These are phyloP conservation scores for Dryas alaskensis DNA, from an alignment of 306 rosid genomes.

Conservation along the genomic window DNA sequence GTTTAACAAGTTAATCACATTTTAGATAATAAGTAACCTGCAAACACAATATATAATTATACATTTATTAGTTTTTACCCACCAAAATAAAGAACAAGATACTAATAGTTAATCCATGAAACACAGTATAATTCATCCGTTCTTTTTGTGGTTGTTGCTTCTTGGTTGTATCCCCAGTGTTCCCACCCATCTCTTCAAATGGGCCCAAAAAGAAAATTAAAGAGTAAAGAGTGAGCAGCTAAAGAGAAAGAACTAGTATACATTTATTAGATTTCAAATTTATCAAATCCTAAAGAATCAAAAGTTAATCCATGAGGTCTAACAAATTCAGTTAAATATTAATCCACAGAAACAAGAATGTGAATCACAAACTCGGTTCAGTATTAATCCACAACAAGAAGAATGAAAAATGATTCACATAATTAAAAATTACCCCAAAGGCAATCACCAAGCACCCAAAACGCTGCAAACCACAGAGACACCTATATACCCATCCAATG, in stretches of 20 bases:
- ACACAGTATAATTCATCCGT: no score
- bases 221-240: no score
- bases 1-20: slow-evolving; percentile 73
- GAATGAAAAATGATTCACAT: not conserved
- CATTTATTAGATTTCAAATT: not conserved
- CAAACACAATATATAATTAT: slow-evolving; percentile 17
- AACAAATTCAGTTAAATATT: not conserved
- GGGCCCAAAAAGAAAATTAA: slow-evolving; percentile 34
- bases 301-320: not conserved
- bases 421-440: slow-evolving; percentile 16
- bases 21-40: slow-evolving; percentile 74
- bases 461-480: slow-evolving; percentile 15
- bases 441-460: slow-evolving; percentile 22
- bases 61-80: slow-evolving; percentile 5
- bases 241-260: slow-evolving; percentile 23
- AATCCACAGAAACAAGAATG: not conserved
- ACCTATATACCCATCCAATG: slow-evolving; percentile 1
- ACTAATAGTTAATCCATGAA: not conserved
- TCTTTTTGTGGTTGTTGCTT: slow-evolving; percentile 38
- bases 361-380: no score
- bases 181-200: slow-evolving; percentile 56
- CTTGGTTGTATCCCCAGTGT: slow-evolving; percentile 63
- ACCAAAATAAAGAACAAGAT: not conserved
- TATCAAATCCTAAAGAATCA: not conserved
- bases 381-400: no score